Evolutionary conservation across 208 protist genomes (phyloP).

Genomic region (Leishmania amazonensis): DNA sequence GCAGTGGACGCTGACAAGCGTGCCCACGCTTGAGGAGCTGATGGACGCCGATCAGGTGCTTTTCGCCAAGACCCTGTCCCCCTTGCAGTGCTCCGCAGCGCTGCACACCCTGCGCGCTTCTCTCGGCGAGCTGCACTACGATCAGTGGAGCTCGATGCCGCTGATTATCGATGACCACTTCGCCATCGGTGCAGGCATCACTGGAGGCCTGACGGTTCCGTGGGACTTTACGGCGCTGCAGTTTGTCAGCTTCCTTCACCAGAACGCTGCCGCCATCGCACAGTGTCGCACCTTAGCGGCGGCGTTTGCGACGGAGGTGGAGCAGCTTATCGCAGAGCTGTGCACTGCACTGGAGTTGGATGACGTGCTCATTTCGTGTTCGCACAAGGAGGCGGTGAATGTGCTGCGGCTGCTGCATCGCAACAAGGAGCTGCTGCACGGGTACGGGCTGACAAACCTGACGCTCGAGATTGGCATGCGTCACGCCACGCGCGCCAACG

Average conservation of each 20-base stretch:
- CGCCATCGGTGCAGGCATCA: conserved; percentile 70
- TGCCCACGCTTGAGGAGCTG: conserved; percentile 86
- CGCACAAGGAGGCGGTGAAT: conserved; percentile 66
- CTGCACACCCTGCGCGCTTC: conserved; percentile 81
- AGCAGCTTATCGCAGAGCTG: conserved; percentile 82
- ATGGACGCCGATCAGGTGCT: conserved; percentile 91
- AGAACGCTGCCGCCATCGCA: conserved; percentile 71
- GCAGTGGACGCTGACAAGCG: conserved; percentile 76
- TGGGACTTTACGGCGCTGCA: conserved; percentile 87
- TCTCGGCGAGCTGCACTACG: conserved; percentile 88
- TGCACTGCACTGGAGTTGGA: conserved; percentile 75
- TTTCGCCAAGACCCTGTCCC: conserved; percentile 75
- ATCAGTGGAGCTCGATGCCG: conserved; percentile 88
- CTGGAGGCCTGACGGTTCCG: conserved; percentile 80
- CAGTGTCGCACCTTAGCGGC: conserved; percentile 48
- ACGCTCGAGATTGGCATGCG: conserved; percentile 79
- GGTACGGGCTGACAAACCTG: conserved; percentile 73
- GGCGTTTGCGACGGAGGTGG: conserved; percentile 65
- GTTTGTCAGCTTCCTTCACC: conserved; percentile 83
- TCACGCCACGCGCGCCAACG: conserved; percentile 86
- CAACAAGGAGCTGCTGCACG: conserved; percentile 74
- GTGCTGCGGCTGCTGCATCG: conserved; percentile 74
- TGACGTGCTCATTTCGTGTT: conserved; percentile 92
- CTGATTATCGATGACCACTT: conserved; percentile 84
- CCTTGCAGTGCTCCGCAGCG: conserved; percentile 85